Conservation (phyloP, 2,329 filamentous ascomycete species). For the Chaetomium globosum region DNA sequence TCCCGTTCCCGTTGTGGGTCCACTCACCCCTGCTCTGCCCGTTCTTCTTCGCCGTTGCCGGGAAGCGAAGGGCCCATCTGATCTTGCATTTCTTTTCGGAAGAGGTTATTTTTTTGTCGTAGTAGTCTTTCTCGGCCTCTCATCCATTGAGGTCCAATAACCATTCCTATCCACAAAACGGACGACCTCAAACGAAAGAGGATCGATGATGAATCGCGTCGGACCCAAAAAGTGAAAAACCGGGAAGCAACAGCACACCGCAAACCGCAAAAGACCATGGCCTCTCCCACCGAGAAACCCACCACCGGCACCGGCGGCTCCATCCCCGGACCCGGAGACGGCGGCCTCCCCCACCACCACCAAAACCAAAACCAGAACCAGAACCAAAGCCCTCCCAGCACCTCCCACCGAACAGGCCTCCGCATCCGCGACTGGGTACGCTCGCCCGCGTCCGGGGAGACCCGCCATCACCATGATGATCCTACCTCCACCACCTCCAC, state of each 20-base stretch:
- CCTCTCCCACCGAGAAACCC: constrained; percentile 15
- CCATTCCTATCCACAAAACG: neutral
- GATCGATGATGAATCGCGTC: neutral
- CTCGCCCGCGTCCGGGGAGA: constrained; percentile 3
- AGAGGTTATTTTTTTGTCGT: neutral
- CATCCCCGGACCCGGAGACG: constrained; percentile 4
- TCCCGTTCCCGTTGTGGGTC: constrained; percentile 15
- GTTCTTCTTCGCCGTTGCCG: constrained; percentile 3
- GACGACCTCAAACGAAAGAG: neutral
- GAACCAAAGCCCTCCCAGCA: too few species aligned
- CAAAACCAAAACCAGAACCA: neutral
- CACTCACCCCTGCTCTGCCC: neutral
- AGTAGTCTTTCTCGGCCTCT: too few species aligned
- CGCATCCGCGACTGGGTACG: constrained; percentile 25
- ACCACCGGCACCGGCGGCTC: constrained; percentile 1
- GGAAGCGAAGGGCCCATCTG: neutral
- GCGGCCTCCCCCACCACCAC: constrained; percentile 9
- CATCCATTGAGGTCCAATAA: neutral
- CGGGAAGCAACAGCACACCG: neutral
- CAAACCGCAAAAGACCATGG: constrained; percentile 9
- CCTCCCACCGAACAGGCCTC: neutral
- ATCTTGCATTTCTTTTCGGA: constrained; percentile 1
- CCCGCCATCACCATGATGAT: constrained; percentile 17
- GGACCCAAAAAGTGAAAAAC: neutral
- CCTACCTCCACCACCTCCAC: neutral